Conservation (phyloP, 2,329 filamentous ascomycete genomes). For the Fusarium liriodendri region DNA sequence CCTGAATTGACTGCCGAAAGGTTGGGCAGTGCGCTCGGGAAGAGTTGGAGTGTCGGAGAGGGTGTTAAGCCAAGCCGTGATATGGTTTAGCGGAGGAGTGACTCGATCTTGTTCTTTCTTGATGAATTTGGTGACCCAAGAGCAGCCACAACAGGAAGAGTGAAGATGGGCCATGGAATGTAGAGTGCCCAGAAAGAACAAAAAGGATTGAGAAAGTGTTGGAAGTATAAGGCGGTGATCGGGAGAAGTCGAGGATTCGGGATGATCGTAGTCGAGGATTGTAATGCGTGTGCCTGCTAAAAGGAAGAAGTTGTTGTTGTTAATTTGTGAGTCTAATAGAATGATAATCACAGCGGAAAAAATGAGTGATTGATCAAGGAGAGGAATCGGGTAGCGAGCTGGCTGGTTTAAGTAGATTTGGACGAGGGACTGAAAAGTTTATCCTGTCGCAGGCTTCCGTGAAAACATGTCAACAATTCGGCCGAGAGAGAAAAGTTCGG, state of each 20-base stretch:
- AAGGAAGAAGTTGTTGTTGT: neutral
- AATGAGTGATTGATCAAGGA: neutral
- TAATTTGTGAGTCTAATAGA: neutral
- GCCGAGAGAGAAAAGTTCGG: neutral
- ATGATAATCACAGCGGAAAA: neutral
- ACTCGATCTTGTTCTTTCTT: neutral
- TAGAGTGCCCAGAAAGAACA: neutral
- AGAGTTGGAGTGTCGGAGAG: neutral
- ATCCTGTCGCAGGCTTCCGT: neutral
- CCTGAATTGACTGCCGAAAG: neutral
- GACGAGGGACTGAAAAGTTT: neutral
- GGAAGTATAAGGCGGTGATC: neutral
- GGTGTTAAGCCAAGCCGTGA: neutral
- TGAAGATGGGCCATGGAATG: neutral
- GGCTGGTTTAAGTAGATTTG: neutral
- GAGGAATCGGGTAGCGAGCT: neutral
- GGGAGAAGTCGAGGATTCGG: neutral
- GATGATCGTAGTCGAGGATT: neutral
- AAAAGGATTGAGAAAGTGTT: neutral
- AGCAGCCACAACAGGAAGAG: neutral
- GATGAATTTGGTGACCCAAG: neutral
- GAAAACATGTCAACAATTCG: neutral
- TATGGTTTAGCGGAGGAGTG: neutral
- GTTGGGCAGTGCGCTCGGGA: neutral
- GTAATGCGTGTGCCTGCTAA: neutral